Evolutionary conservation across 176 grass and related monocot species (phyloP).

Genomic region (Rhynchospora tenuis): DNA sequence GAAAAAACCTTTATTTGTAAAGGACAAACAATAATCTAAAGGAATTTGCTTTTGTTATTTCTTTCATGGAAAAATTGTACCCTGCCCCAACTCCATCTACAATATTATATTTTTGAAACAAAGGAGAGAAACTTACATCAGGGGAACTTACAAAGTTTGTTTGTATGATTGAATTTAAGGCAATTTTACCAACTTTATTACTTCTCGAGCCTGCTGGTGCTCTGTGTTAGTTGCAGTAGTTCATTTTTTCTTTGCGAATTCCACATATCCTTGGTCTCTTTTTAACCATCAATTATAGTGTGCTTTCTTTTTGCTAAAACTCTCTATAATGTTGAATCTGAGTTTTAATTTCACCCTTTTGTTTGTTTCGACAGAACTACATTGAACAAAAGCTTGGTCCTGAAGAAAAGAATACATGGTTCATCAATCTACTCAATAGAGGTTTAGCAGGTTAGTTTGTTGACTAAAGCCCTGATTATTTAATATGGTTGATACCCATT

Average conservation of each 20-base stretch:
- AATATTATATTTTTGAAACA: background rate
- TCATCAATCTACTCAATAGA: constrained; percentile 4
- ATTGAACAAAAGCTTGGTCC: constrained; percentile 30
- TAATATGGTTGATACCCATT: too few relatives aligned
- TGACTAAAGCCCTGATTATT: background rate
- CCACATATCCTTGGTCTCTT: background rate
- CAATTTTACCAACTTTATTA: too few relatives aligned
- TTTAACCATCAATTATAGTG: background rate
- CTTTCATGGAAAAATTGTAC: background rate
- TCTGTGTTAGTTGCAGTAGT: background rate
- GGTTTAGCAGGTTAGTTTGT: constrained; percentile 25
- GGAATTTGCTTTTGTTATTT: background rate
- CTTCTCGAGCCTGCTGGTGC: background rate
- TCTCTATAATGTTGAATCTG: background rate
- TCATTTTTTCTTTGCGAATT: background rate
- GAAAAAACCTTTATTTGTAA: background rate
- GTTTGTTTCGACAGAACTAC: constrained; percentile 16
- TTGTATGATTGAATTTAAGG: too few relatives aligned
- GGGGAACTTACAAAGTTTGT: background rate
- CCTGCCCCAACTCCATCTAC: background rate
- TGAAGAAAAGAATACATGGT: constrained; percentile 19
- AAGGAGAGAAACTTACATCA: background rate
- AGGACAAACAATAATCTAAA: background rate
- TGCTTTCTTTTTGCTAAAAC: background rate
- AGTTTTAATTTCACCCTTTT: background rate